Conservation (phyloP, 179 eudicot genomes). For the Nepenthes alata region DNA sequence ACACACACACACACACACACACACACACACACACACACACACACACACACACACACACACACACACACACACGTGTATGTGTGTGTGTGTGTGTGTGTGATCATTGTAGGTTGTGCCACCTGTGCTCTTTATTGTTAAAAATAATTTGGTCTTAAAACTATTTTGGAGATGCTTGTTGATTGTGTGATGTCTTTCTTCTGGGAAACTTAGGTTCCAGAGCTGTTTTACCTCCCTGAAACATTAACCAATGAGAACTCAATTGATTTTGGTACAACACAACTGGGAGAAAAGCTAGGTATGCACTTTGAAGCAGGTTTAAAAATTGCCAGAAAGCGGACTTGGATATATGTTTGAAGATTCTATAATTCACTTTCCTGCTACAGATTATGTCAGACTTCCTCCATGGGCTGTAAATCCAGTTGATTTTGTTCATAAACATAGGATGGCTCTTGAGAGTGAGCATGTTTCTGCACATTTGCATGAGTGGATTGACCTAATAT, state of each 20-base stretch:
- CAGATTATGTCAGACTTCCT: constrained; percentile 83
- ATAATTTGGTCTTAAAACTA: neutral
- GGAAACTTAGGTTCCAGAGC: constrained; percentile 71
- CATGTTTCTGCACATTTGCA: constrained; percentile 95
- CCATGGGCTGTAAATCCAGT: constrained; percentile 89
- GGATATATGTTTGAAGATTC: neutral
- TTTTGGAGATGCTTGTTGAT: neutral
- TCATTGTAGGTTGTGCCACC: neutral
- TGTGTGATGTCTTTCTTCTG: neutral
- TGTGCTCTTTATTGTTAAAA: neutral
- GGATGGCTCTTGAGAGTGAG: constrained; percentile 97
- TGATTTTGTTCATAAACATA: constrained; percentile 88
- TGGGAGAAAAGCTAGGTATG: constrained; percentile 91
- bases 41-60: too few species aligned
- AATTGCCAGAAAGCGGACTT: neutral
- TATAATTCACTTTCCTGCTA: constrained; percentile 7
- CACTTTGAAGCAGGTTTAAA: neutral
- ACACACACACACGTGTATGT: too few species aligned
- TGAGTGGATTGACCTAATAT: constrained; percentile 98
- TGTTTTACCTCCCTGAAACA: constrained; percentile 92
- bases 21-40: too few species aligned
- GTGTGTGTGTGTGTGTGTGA: neutral
- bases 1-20: too few species aligned
- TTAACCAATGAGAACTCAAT: constrained; percentile 73
- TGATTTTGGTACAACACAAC: constrained; percentile 91